Base-by-base conservation (phyloP, 1,139 yeast species). In the Geotrichum cucujoidarum region DNA sequence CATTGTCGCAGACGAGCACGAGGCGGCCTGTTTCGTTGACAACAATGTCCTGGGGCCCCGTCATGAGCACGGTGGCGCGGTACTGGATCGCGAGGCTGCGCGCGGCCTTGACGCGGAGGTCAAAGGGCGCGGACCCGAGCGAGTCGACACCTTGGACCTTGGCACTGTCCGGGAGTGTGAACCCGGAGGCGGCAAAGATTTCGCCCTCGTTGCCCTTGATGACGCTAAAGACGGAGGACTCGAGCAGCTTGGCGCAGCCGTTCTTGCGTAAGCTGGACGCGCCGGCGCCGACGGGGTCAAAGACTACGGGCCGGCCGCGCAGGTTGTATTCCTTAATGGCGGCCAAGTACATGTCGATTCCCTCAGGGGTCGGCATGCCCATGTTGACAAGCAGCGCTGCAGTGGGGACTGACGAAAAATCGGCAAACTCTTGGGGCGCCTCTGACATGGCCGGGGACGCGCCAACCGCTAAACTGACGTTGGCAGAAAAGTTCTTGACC, bases 401-500 rank as follows among this genome's bases (percentile, higher is more conserved):
- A 3, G 41, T 14, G 6, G 83, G 78, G 6, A 74, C 68, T 0
- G 66, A 52, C 0, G 94, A 79, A 52, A 90, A 73, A 29, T 85
- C 94, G 10, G 65, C 75, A 57, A 75, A 88, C 61, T 90, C 97
- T 1, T 71, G 76, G 0, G 72, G 58, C 40, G 81, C 72, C 59
- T 87, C 95, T n/a, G 95, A 83, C 97, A 90, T 90, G 21, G 87
- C 81, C 2, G 97, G 97, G 1, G 95, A 82, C 0, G 84, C 94
- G 1, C 95, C 95, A 22, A 83, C 68, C 0, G 97, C 89, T 48
- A 90, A 69, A 0, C 94, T 80, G n/a, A 87, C 85, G 60, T 90
- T 89, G 27, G 97, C 97, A 54, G 89, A 83, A 61, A 87, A 81
- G 61, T 87, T 83, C 61, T 87, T 86, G 35, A 85, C 96, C n/a